A percentile compares a stretch with the other conserved stretches of the same genome.
Conservation (phyloP, 2,329 filamentous ascomycete genomes). For the Cladosporium sp. region DNA sequence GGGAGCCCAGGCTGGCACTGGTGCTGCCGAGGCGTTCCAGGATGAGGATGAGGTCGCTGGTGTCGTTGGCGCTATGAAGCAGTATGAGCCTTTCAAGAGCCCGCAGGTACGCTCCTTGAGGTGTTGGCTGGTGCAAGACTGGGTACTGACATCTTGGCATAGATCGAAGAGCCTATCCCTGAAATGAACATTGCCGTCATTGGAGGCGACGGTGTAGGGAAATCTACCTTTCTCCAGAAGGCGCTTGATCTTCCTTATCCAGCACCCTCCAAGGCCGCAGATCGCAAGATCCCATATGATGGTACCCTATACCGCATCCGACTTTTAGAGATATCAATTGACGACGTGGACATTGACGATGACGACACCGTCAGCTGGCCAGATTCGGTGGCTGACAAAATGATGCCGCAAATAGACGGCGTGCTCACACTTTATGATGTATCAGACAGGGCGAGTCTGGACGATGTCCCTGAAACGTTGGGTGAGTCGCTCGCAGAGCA, state of each 20-base stretch:
- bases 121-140: not conserved
- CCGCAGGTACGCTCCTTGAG: constrained; percentile 21
- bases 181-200: constrained; percentile 55
- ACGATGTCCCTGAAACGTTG: constrained; percentile 66
- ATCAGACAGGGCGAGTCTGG: constrained; percentile 67
- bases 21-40: constrained; percentile 14
- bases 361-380: constrained; percentile 53
- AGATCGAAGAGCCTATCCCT: constrained; percentile 34
- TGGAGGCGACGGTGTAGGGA: constrained; percentile 49
- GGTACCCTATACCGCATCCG: constrained; percentile 51
- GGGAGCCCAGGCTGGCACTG: constrained; percentile 7
- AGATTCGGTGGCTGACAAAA: constrained; percentile 53
- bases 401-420: constrained; percentile 71
- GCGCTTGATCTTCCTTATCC: constrained; percentile 48
- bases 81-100: constrained; percentile 23
- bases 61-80: constrained; percentile 24
- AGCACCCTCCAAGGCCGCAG: constrained; percentile 35
- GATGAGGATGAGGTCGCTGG: constrained; percentile 29
- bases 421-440: constrained; percentile 85
- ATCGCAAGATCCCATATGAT: constrained; percentile 52
- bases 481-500: constrained; percentile 53
- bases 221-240: constrained; percentile 53
- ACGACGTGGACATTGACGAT: constrained; percentile 46
- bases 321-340: constrained; percentile 50
- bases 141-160: not conserved